These are phyloP conservation scores for Tylopilus sp. DNA, from an alignment of 768 basidiomycete genomes.

Conservation along the genomic window DNA sequence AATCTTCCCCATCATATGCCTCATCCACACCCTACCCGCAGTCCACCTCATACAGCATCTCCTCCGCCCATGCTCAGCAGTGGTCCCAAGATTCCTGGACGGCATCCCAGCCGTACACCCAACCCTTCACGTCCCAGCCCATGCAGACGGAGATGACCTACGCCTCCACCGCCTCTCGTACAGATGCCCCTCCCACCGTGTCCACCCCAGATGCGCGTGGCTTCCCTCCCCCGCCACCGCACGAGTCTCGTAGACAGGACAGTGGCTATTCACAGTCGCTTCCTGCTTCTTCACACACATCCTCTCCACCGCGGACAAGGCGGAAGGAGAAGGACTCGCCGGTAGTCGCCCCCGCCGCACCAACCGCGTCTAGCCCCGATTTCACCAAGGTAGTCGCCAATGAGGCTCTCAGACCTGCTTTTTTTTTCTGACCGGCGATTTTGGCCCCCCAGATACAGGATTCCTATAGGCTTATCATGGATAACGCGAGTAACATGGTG, in stretches of 20 bases:
- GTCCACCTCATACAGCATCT: slow-evolving; percentile 28
- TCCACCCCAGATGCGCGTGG: slow-evolving; percentile 31
- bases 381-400: slow-evolving; percentile 37
- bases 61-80: slow-evolving; percentile 33
- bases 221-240: slow-evolving; percentile 28
- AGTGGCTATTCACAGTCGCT: slow-evolving; percentile 29
- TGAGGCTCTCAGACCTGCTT: slow-evolving; percentile 1
- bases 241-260: slow-evolving; percentile 34
- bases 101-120: slow-evolving; percentile 30
- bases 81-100: slow-evolving; percentile 42
- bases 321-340: slow-evolving; percentile 36
- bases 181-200: slow-evolving; percentile 28
- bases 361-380: slow-evolving; percentile 34
- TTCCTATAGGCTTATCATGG: slow-evolving; percentile 42
- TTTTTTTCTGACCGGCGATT: slow-evolving; percentile 12
- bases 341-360: slow-evolving; percentile 22
- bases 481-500: slow-evolving; percentile 34
- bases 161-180: slow-evolving; percentile 30
- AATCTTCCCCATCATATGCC: slow-evolving; percentile 27
- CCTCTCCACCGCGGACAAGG: slow-evolving; percentile 34
- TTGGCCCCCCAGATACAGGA: slow-evolving; percentile 39
- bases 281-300: slow-evolving; percentile 23
- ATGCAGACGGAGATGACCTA: slow-evolving; percentile 35
- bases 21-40: slow-evolving; percentile 28
- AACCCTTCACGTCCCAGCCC: slow-evolving; percentile 32